These are phyloP conservation scores for Rhodotorula toruloides DNA, from an alignment of 768 basidiomycete species.

Conservation along the genomic window DNA sequence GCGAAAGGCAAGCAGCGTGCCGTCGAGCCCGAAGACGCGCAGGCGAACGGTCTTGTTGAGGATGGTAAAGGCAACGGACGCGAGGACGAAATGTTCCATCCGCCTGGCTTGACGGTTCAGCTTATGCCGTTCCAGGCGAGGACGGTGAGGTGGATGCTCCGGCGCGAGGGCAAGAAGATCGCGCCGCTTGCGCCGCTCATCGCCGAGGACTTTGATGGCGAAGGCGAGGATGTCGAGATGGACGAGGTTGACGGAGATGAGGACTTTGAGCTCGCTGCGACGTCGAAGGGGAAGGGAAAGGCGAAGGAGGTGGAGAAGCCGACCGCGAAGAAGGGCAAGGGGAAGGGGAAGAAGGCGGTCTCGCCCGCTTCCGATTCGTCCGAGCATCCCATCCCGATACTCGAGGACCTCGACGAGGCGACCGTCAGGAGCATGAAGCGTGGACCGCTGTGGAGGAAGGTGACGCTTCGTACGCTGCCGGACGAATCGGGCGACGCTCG, in stretches of 20 bases:
- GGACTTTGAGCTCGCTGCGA: not conserved
- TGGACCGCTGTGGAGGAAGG: constrained; percentile 31
- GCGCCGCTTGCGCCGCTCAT: not conserved
- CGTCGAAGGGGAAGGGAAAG: not conserved
- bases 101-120: constrained; percentile 43
- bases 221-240: not conserved
- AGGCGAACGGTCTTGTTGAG: not conserved
- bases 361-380: not conserved
- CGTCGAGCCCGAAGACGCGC: not conserved
- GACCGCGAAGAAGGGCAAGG: not conserved
- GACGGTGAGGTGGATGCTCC: constrained; percentile 45
- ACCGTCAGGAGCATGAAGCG: not conserved
- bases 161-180: constrained; percentile 39
- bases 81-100: constrained; percentile 40
- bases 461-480: not conserved
- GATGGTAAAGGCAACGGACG: not conserved
- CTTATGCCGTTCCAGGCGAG: constrained; percentile 49
- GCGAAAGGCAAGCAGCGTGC: constrained; percentile 30
- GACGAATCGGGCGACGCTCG: constrained; percentile 18
- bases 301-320: not conserved
- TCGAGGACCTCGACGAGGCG: constrained; percentile 7
- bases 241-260: not conserved
- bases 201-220: too few species aligned
- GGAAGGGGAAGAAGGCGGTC: not conserved
- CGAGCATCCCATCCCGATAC: not conserved